Conservation (phyloP, 2,329 filamentous ascomycete species). For the Coniochaeta hoffmannii region DNA sequence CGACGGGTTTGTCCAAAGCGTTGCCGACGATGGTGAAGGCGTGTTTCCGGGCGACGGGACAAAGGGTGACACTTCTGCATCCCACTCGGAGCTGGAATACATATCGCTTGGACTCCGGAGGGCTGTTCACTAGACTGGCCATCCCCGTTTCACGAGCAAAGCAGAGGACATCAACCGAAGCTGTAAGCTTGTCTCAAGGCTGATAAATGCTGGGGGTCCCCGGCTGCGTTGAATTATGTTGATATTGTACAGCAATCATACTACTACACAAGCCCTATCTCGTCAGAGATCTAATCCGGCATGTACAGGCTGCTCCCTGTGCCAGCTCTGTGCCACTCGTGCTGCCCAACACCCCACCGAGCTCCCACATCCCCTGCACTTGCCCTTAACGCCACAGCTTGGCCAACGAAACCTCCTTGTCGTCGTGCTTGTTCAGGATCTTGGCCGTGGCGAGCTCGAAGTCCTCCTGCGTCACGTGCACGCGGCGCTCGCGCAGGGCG, state of each 20-base stretch:
- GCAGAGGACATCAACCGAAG: too few relatives aligned
- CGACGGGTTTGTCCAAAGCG: too few relatives aligned
- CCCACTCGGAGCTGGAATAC: too few relatives aligned
- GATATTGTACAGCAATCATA: not conserved
- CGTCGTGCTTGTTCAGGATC: constrained; percentile 99
- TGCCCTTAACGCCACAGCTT: constrained; percentile 55
- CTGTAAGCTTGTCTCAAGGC: too few relatives aligned
- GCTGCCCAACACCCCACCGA: not conserved
- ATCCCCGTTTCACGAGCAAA: too few relatives aligned
- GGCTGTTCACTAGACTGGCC: too few relatives aligned
- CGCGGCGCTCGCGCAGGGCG: constrained; percentile 85
- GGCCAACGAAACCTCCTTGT: constrained; percentile 87
- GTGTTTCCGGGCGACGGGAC: too few relatives aligned
- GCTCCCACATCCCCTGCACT: not conserved
- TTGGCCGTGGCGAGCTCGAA: constrained; percentile 98
- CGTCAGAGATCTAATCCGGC: not conserved
- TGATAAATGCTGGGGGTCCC: not conserved
- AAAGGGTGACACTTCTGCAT: too few relatives aligned
- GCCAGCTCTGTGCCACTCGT: not conserved
- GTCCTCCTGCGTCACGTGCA: constrained; percentile 98
- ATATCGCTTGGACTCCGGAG: too few relatives aligned
- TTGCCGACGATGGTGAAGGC: too few relatives aligned
- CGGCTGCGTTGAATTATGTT: not conserved
- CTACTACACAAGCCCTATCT: not conserved
- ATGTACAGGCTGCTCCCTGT: not conserved